Conservation (phyloP, 352 stramenopile genomes). For the Thalassiosira exigua region DNA sequence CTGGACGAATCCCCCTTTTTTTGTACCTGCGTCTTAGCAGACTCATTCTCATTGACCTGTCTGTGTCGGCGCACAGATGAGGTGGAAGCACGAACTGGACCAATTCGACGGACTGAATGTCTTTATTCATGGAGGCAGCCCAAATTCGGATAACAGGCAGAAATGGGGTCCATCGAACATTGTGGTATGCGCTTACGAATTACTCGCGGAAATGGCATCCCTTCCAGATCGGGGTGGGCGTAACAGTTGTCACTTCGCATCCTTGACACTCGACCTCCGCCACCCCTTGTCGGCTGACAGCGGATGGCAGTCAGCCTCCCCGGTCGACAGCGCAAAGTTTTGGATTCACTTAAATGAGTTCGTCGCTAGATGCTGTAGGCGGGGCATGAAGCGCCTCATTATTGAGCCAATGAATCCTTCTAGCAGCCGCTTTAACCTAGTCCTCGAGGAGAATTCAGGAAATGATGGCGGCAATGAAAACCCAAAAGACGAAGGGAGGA, state of each 20-base stretch:
- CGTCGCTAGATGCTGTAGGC: constrained; percentile 14
- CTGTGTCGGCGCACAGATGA: constrained; percentile 54
- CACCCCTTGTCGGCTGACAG: constrained; percentile 12
- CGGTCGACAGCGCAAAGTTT: constrained; percentile 41
- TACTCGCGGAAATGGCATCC: too few species aligned
- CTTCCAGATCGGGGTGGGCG: constrained; percentile 40
- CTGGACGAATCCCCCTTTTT: too few species aligned
- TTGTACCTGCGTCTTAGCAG: too few species aligned
- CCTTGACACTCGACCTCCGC: constrained; percentile 39
- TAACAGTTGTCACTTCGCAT: constrained; percentile 23
- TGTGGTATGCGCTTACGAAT: constrained; percentile 72
- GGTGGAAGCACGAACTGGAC: constrained; percentile 75
- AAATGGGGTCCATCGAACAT: too few species aligned
- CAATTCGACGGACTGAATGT: constrained; percentile 56
- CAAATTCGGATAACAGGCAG: background rate
- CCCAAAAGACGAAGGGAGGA: constrained; percentile 6
- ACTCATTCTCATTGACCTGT: too few species aligned
- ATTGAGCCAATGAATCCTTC: constrained; percentile 37
- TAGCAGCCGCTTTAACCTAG: background rate
- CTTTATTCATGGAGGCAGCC: background rate
- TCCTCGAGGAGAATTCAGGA: background rate
- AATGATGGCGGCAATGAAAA: background rate
- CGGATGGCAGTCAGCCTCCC: background rate
- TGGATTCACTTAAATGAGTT: constrained; percentile 43
- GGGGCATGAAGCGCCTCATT: constrained; percentile 37